Evolutionary conservation across 257 asterid genomes (phyloP), one percentile per base, ranked within the genome.

Genomic region (Nyctanthes arbortristis): DNA sequence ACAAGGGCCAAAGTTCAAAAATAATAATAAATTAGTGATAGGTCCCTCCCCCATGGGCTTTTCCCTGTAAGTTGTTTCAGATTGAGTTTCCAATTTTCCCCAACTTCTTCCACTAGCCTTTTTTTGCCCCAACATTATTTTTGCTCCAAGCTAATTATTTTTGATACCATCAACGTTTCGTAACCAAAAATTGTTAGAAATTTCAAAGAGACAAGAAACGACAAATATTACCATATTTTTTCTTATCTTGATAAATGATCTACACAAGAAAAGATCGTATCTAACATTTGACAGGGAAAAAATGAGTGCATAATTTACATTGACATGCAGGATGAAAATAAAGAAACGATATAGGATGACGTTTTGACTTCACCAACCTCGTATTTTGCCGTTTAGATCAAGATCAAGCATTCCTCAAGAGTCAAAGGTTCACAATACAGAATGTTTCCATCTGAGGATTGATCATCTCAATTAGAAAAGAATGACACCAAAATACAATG

Each of bases 381-480:
- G 20, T 74, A 64, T 13, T 39, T 72, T 58, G n/a, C n/a, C n/a
- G n/a, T 59, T 30, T 64, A 67, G 56, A 65, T 68, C 73, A 67
- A 66, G 54, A 67, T 40, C 71, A 55, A 66, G 45, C 71, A 66
- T 70, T 75, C 16, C 71, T 63, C 69, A 57, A 40, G 65, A 35
- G 61, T 39, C 77, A 73, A 69, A 70, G 59, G 73, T 40, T 37
- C 30, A 29, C 9, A 13, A 7, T 59, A 69, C 60, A 35, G 59
- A 73, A 59, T 62, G 57, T 58, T 39, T 43, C 29, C 57, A 69
- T 78, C 85, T 80, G 85, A 69, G 66, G 61, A 57, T 65, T 37
- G 52, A 66, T 59, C 12, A 33, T 29, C 39, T 30, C 29, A 34
- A 18, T 74, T 30, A 52, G 59, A 65, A 34, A 68, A 28, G 54